Base-by-base conservation (phyloP, 345 rosid species). In the Lumnitzera racemosa region DNA sequence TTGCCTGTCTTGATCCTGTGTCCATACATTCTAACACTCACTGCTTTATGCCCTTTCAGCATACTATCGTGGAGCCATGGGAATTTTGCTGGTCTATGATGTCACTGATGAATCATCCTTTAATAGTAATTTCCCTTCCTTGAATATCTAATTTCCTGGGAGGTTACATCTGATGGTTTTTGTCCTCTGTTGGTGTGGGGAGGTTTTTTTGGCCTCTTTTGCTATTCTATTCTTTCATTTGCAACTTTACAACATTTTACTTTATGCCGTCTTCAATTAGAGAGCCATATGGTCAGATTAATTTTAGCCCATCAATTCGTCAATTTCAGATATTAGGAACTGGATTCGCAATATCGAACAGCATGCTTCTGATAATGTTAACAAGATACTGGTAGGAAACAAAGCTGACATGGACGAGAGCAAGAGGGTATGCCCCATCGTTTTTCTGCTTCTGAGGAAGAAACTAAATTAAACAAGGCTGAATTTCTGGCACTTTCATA, bases 261-360 rank as follows among this genome's bases (percentile, higher is more conserved):
- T 52, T 17, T 52, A 23, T 36, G 25, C 10, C 15, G n/a, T 59
- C 53, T 25, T 17, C 27, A 24, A 23, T 13, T 0, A 25, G 47
- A 11, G 16, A 48, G 15, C 3, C 27, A 17, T 46, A 23, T 17
- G 17, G 47, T 46, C 41, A 20, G 27, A 53, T 67, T 61, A 20
- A 48, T 56, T 57, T n/a, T 59, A 31, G 54, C 5, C 31, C 1
- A 27, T 27, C 75, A 36, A 69, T 49, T 70, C 63, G 51, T 55
- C 24, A 52, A 59, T 72, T 79, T 70, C 95, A 94, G 99, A 94
- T 70, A 94, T 90, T 63, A 80, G 90, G 77, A 94, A 90, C 76
- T 94, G 99, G 99, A 94, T 94, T 73, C 96, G 97, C 75, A 94
- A 94, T 71, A 94, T 94, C 60, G 97, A 94, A 73, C 97, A 94